phyloP scores from a whole-genome alignment of 176 grass and related monocot genomes.

The Aechmea fasciata region DNA sequence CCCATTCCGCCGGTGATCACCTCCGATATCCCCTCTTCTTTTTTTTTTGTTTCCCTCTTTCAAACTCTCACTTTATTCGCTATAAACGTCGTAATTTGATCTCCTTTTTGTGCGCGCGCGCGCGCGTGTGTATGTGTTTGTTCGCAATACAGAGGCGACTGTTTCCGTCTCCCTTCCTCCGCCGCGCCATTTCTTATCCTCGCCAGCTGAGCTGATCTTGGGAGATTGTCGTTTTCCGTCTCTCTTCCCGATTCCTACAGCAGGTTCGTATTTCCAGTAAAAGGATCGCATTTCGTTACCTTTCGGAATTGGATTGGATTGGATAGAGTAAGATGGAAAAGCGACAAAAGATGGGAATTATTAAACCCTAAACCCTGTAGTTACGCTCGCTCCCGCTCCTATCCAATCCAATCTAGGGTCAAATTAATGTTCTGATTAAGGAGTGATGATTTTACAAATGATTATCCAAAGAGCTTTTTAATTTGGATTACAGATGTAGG shows the following conservation, averaged over 20 bases:
- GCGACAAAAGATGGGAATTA: too few relatives aligned
- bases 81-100: too few relatives aligned
- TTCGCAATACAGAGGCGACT: not conserved
- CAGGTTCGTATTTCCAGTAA: conserved; percentile 9
- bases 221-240: not conserved
- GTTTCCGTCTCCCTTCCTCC: conserved; percentile 5
- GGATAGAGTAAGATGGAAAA: not conserved
- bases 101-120: too few relatives aligned
- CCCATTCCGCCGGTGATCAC: not conserved
- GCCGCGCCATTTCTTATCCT: not conserved
- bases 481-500: conserved; percentile 3
- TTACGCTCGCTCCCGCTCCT: too few relatives aligned
- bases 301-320: not conserved
- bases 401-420: not conserved
- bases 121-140: too few relatives aligned
- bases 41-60: not conserved
- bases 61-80: too few relatives aligned
- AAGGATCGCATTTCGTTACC: not conserved
- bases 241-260: not conserved
- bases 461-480: not conserved
- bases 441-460: not conserved
- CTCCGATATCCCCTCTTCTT: not conserved
- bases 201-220: not conserved
- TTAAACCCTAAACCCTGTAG: too few relatives aligned
- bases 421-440: not conserved